Percentiles rank a stretch among this genome's conserved stretches.
These are phyloP conservation scores for Fraxinus paxiana DNA, from an alignment of 305 asterid genomes.

Conservation along the genomic window DNA sequence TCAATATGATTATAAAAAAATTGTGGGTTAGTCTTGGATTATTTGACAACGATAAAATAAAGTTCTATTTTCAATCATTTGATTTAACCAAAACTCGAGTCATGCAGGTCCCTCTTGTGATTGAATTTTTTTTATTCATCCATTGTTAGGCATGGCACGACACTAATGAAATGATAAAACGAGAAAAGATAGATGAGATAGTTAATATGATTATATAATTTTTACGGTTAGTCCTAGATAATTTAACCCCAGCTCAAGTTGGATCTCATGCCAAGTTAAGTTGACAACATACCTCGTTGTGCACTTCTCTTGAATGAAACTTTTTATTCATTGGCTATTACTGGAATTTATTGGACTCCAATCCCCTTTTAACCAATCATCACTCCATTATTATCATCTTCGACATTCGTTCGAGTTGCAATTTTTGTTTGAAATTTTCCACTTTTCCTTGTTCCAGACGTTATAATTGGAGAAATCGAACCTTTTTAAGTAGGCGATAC, in stretches of 20 bases:
- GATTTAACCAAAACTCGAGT: not conserved
- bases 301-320: not conserved
- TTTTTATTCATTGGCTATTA: not conserved
- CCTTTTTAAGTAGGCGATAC: constrained; percentile 13
- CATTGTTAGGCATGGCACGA: not conserved
- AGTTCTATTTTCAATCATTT: not conserved
- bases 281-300: not conserved
- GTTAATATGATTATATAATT: not conserved
- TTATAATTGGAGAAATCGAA: not conserved
- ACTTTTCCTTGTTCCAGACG: constrained; percentile 3
- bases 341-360: not conserved
- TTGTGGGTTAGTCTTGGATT: not conserved
- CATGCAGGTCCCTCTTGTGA: not conserved
- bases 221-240: not conserved
- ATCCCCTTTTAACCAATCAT: not conserved
- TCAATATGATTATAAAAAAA: not conserved
- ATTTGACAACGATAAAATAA: not conserved
- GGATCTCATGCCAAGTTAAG: not conserved
- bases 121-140: not conserved
- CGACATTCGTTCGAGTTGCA: not conserved
- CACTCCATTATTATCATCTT: not conserved
- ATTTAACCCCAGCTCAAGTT: not conserved
- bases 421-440: not conserved
- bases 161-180: not conserved
- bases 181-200: not conserved